Conservation (phyloP, 2,329 filamentous ascomycete species). For the Botrytis fabae region DNA sequence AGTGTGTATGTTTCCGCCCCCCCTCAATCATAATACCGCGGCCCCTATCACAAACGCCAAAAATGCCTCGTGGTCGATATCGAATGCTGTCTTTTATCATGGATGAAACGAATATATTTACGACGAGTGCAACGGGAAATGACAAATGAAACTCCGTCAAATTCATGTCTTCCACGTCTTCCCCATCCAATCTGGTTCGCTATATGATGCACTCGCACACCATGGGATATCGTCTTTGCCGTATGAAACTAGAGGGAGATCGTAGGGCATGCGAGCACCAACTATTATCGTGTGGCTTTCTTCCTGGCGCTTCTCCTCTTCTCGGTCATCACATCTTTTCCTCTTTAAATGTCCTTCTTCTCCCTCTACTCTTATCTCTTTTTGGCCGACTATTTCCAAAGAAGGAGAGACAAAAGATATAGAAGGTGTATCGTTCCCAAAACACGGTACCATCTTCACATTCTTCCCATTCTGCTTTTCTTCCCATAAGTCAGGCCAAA, state of each 20-base stretch:
- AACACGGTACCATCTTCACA: conserved; percentile 65
- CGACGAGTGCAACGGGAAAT: background rate
- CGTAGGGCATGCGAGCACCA: conserved; percentile 80
- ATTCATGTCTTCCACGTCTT: conserved; percentile 26
- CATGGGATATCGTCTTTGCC: conserved; percentile 66
- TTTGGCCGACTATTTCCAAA: conserved; percentile 28
- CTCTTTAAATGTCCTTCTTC: conserved; percentile 26
- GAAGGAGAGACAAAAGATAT: conserved; percentile 41
- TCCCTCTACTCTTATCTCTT: rapidly evolving
- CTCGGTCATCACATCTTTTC: conserved; percentile 30
- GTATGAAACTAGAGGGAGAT: conserved; percentile 71
- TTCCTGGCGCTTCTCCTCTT: background rate
- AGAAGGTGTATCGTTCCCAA: conserved; percentile 58
- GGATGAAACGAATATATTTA: background rate
- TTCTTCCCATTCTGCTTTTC: conserved; percentile 41
- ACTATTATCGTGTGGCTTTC: conserved; percentile 48
- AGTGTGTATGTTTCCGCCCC: background rate
- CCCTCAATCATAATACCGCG: rapidly evolving
- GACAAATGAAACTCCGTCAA: background rate
- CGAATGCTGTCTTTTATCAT: background rate
- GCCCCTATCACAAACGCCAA: background rate
- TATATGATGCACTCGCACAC: conserved; percentile 65
- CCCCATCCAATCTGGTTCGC: conserved; percentile 55
- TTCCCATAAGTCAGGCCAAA: conserved; percentile 69
- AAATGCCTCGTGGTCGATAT: background rate